Conservation (phyloP, 768 basidiomycete genomes). For the Coprinellus aureogranulatus region DNA sequence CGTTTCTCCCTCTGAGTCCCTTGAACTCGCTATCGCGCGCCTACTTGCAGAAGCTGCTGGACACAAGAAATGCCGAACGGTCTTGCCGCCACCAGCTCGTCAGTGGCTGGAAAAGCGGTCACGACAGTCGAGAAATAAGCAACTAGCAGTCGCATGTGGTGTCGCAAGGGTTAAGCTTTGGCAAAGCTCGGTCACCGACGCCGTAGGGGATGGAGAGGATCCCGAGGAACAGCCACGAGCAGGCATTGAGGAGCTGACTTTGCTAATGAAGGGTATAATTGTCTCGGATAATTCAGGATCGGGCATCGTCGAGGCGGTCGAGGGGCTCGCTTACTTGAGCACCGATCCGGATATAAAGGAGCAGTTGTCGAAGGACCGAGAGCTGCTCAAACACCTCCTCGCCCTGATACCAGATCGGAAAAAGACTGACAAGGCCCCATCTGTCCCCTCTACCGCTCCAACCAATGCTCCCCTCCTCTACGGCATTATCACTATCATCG, state of each 20-base stretch:
- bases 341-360: constrained; percentile 63
- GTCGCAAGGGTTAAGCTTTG: constrained; percentile 79
- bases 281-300: constrained; percentile 36
- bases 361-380: constrained; percentile 47
- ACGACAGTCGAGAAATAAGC: constrained; percentile 41
- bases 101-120: constrained; percentile 69
- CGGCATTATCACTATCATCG: constrained; percentile 72
- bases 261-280: constrained; percentile 57
- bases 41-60: constrained; percentile 75
- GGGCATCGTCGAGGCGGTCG: constrained; percentile 64
- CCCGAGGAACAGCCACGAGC: constrained; percentile 17
- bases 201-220: constrained; percentile 26
- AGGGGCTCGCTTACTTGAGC: constrained; percentile 84
- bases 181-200: constrained; percentile 51
- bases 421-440: constrained; percentile 12
- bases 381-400: constrained; percentile 58
- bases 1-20: constrained; percentile 44
- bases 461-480: constrained; percentile 61
- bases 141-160: constrained; percentile 59
- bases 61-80: constrained; percentile 65
- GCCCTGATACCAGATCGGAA: constrained; percentile 55
- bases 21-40: constrained; percentile 65
- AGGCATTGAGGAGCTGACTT: constrained; percentile 45
- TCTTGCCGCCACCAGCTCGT: constrained; percentile 54
- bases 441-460: constrained; percentile 19